phyloP scores from a whole-genome alignment of 1,284 basidiomycete species.

The Pseudozyma sp. region DNA sequence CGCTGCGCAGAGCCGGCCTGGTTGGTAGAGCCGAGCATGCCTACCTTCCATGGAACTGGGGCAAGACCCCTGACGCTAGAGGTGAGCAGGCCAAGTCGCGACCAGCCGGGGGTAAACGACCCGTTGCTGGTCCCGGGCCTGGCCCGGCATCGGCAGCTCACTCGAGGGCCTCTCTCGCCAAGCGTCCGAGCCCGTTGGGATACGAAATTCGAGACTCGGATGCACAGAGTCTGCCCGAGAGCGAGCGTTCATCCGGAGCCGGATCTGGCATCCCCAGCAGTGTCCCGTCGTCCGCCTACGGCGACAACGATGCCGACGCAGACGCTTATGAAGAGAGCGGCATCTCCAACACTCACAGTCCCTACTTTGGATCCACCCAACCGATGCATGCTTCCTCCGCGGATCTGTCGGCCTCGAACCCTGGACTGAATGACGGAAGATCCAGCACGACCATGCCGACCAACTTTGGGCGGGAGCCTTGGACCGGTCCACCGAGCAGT shows the following conservation, averaged over 20 bases:
- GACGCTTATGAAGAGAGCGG: conserved; percentile 34
- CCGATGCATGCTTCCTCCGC: conserved; percentile 14
- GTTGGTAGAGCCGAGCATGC: conserved; percentile 50
- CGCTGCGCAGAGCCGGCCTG: conserved; percentile 36
- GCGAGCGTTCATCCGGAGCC: conserved; percentile 42
- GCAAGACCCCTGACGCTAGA: conserved; percentile 8
- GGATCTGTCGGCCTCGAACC: conserved; percentile 22
- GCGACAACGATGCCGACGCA: conserved; percentile 44
- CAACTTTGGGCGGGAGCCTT: conserved; percentile 15
- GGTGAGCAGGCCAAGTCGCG: conserved; percentile 5
- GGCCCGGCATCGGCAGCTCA: conserved; percentile 52
- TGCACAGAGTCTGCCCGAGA: conserved; percentile 38
- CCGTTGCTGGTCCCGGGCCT: conserved; percentile 46
- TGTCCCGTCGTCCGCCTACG: conserved; percentile 51
- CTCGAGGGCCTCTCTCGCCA: conserved; percentile 42
- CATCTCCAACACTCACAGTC: conserved; percentile 27
- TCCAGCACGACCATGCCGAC: background rate
- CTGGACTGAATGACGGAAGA: conserved; percentile 4
- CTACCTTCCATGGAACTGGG: conserved; percentile 43
- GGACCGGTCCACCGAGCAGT: conserved; percentile 36
- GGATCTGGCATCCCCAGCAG: conserved; percentile 54
- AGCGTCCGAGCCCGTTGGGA: conserved; percentile 16
- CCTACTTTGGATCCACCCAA: conserved; percentile 30
- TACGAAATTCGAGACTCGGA: conserved; percentile 51
- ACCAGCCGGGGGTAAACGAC: conserved; percentile 6